Evolutionary conservation across 169 alveolate species (phyloP), one percentile per base, ranked within the genome.

Genomic region (Ichthyophthirius multifiliis): DNA sequence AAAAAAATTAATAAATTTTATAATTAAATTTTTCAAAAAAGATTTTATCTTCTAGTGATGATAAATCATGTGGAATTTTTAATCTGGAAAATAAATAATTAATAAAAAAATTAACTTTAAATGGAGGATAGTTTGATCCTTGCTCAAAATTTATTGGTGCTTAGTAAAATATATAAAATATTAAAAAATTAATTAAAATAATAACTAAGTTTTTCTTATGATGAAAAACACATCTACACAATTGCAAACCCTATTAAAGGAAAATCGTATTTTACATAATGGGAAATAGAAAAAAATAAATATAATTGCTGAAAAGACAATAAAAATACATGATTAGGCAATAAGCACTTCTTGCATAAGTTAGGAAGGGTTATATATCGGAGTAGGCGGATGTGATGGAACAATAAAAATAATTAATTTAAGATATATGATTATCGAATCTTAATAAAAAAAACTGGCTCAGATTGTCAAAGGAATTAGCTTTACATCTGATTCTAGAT

Each of bases 191-290:
- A 47, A 47, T 12, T 47, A 46, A 12, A 13, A 27, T 18, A 6
- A 15, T 55, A 1, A 13, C n/a, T 67, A 37, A 67, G 77, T 2
- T 81, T 81, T 31, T 73, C 82, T 12, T 71, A 41, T 32, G 82
- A 81, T 81, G 86, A 62, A 12, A 71, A 20, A 39, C 20, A 35
- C 0, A 81, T 81, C 27, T 81, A 39, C 20, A 81, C 86, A 35
- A 44, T 81, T 30, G 62, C 32, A 7, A 81, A 81, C 43, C 86
- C 86, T 1, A 81, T 74, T 47, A 81, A 82, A 81, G 86, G 86
- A 46, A 13, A 43, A 2, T 81, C 86, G 5, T 81, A 81, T 48
- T 64, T 81, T 76, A 71, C 86, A 18, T 18, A 41, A 31, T 81
- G 86, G 86, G 55, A 41, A 67, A 46, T 64, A 64, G 34, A 32